A percentile compares a stretch with the other conserved stretches of the same genome.
Evolutionary conservation across 176 grass and related monocot genomes (phyloP).

Genomic region (Oryza nivara): DNA sequence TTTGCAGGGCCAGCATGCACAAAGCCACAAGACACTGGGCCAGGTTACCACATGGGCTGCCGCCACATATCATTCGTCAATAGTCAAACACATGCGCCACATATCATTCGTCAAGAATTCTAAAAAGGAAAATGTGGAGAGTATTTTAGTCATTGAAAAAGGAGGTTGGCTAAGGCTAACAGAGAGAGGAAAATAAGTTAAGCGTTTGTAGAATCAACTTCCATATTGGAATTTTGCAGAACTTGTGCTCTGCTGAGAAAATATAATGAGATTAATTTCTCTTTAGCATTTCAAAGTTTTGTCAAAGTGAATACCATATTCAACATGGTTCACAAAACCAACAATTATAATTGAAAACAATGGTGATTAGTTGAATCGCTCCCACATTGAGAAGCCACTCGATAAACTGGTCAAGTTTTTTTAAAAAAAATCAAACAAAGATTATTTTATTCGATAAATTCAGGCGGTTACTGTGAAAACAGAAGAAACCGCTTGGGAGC

Average conservation of each 20-base stretch:
- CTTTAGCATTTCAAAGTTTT: neutral
- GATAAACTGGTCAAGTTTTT: neutral
- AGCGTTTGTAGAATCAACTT: neutral
- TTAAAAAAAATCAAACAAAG: no score
- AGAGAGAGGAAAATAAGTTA: neutral
- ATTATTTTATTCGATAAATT: no score
- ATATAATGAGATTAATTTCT: neutral
- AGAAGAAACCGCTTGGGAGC: neutral
- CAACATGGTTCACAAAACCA: neutral
- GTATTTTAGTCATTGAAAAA: neutral
- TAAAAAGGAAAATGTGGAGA: neutral
- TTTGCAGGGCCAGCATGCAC: no score
- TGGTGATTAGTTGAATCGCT: neutral
- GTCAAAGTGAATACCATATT: neutral
- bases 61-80: no score
- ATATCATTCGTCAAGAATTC: neutral
- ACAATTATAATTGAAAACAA: neutral
- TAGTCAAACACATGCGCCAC: neutral
- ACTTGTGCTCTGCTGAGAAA: neutral
- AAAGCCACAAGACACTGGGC: no score
- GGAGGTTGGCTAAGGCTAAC: no score
- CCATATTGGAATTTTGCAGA: neutral
- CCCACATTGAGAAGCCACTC: neutral
- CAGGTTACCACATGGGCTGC: no score
- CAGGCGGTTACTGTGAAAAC: no score